Conservation (phyloP, 202 grass and related monocot species). For the Carex arenaria region DNA sequence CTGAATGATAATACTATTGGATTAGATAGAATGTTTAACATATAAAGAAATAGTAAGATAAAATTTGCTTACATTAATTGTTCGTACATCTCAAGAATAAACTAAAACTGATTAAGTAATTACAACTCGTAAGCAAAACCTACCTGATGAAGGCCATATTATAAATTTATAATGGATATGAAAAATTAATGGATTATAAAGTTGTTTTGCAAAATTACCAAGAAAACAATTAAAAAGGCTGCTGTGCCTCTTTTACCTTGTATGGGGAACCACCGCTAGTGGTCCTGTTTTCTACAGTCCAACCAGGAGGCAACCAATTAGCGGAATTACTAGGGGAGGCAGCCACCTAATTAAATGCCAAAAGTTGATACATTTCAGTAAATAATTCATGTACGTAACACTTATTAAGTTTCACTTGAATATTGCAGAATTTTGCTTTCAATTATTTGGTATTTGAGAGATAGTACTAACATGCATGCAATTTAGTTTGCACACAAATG, state of each 20-base stretch:
- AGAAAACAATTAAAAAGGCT: background rate
- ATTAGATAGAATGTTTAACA: slow-evolving; percentile 12
- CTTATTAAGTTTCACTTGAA: background rate
- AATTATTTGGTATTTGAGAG: background rate
- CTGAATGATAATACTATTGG: background rate
- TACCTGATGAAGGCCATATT: background rate
- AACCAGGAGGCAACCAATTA: slow-evolving; percentile 2
- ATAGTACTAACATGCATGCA: background rate
- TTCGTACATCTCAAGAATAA: background rate
- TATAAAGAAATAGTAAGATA: background rate
- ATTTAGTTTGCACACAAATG: background rate
- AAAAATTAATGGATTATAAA: background rate
- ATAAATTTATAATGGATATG: background rate
- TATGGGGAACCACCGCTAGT: background rate
- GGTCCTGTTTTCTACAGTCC: background rate
- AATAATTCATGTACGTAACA: background rate
- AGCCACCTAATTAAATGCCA: background rate
- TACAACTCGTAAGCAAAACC: background rate
- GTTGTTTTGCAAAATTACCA: background rate
- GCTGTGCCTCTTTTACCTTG: background rate
- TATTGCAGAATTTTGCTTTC: background rate
- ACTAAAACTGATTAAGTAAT: slow-evolving; percentile 8
- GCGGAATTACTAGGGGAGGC: background rate
- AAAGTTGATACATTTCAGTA: background rate
- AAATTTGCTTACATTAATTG: background rate